Evolutionary conservation across 75 land plant genomes (phyloP).

Genomic region (Sequoia sempervirens): DNA sequence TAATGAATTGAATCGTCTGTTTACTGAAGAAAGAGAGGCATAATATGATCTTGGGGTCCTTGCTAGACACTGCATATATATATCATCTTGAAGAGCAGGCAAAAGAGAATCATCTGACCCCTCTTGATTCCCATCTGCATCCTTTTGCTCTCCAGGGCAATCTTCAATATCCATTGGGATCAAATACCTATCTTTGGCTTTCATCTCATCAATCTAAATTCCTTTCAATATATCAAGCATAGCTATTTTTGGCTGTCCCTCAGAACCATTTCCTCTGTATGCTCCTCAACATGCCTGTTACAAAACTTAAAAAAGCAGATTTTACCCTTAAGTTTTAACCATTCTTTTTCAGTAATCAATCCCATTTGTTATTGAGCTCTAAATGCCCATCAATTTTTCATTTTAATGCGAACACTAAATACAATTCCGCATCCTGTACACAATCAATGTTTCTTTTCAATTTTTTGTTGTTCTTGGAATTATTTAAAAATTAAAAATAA

Average conservation of each 20-base stretch:
- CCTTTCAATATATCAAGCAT: conserved; percentile 9
- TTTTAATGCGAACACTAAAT: too few species aligned
- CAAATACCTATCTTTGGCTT: neutral
- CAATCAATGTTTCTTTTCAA: too few species aligned
- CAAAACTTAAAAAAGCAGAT: neutral
- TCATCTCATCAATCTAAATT: neutral
- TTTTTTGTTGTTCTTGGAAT: too few species aligned
- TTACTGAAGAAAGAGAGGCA: conserved; percentile 45
- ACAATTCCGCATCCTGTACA: too few species aligned
- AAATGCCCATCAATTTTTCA: too few species aligned
- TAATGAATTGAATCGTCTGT: conserved; percentile 28
- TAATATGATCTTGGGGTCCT: conserved; percentile 51
- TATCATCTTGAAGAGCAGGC: conserved; percentile 26
- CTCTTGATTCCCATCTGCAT: conserved; percentile 4
- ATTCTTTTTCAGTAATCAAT: neutral
- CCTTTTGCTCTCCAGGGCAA: conserved; percentile 4
- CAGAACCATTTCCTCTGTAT: neutral
- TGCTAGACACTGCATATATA: conserved; percentile 40
- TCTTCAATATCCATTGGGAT: neutral
- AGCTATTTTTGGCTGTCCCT: conserved; percentile 4
- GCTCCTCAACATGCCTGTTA: neutral
- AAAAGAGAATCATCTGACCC: conserved; percentile 24
- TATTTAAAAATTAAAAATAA: too few species aligned
- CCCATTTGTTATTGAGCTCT: neutral
- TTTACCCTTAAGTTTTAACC: neutral